Evolutionary conservation across 75 land plant genomes (phyloP), one percentile per base, ranked within the genome.

Genomic region (Larix kaempferi): DNA sequence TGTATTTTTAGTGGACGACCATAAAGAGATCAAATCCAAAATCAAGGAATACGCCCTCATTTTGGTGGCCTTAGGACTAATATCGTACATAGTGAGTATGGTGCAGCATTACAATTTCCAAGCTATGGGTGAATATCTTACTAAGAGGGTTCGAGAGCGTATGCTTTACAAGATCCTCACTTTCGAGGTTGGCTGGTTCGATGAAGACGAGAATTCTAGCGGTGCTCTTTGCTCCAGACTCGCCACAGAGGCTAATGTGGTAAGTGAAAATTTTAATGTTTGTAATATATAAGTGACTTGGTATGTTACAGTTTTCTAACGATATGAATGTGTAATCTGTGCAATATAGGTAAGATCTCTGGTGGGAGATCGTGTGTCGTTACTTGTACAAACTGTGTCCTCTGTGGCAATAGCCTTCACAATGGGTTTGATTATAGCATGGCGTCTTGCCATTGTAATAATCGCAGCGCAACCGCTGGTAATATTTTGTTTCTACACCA

Each of bases 121-220:
- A 0, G 77, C 75, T 62, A 89, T 92, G 93, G 98, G 98, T n/a
- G 95, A 90, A 80, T 15, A 77, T 26, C 78, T 94, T 64, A 94
- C 98, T 1, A 90, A 83, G 84, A 77, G 95, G 76, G 74, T 94
- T 26, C 73, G 95, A 26, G 93, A 94, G 79, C 78, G 78, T 69
- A 92, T 94, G 91, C 74, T 92, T 29, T 80, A 86, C 39, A 91
- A 88, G 78, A 95, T 95, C 4, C 87, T 95, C 3, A 86, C 87
- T 0, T 89, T 91, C 73, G 98, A 95, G 61, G 81, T 95, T 6
- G 93, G 89, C 1, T 95, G 98, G 98, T 95, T 89, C 69, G 98
- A 95, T 75, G 82, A 83, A 44, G 87, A 87, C 25, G 88, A 93
- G 82, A 89, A 95, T 58, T 85, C 90, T 1, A 89, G 82, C 64